Evolutionary conservation across 2,329 filamentous ascomycete species (phyloP).

Genomic region (Ophiostoma populinum): DNA sequence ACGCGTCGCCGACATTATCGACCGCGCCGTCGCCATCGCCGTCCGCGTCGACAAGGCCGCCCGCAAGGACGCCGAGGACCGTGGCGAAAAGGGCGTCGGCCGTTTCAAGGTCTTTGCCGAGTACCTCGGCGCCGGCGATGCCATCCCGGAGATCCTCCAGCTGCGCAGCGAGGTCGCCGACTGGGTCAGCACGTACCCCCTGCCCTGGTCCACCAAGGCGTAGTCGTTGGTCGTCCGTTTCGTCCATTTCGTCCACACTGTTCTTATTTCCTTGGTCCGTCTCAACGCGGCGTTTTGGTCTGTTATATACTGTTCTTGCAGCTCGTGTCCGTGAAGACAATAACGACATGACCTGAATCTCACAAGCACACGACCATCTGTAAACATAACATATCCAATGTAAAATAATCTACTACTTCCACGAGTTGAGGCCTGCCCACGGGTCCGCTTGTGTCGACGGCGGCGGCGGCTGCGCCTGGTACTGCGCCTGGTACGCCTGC

Average conservation of each 20-base stretch:
- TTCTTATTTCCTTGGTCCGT: background rate
- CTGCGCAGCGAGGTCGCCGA: conserved; percentile 58
- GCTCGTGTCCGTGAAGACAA: background rate
- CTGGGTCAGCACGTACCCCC: conserved; percentile 58
- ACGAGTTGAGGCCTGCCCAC: conserved; percentile 34
- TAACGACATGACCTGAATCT: background rate
- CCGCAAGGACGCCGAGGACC: conserved; percentile 49
- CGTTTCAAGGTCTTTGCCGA: conserved; percentile 52
- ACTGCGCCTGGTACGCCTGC: conserved; percentile 16
- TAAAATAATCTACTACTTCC: conserved; percentile 28
- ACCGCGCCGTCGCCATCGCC: conserved; percentile 65
- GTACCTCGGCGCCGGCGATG: conserved; percentile 49
- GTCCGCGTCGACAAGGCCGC: conserved; percentile 58
- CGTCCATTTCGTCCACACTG: too few relatives aligned
- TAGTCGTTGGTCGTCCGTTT: conserved; percentile 2
- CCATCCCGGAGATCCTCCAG: conserved; percentile 53
- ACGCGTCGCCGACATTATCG: conserved; percentile 70
- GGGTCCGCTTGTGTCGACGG: conserved; percentile 27
- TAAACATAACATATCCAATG: too few relatives aligned
- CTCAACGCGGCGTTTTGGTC: conserved; percentile 1
- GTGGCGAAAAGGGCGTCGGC: conserved; percentile 46
- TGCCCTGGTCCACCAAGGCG: conserved; percentile 41
- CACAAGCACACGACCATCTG: too few relatives aligned
- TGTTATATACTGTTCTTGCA: background rate
- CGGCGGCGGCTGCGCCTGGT: conserved; percentile 20